These are phyloP conservation scores for Mucor indicus DNA, from an alignment of 371 early-diverging fungal species.

Conservation along the genomic window DNA sequence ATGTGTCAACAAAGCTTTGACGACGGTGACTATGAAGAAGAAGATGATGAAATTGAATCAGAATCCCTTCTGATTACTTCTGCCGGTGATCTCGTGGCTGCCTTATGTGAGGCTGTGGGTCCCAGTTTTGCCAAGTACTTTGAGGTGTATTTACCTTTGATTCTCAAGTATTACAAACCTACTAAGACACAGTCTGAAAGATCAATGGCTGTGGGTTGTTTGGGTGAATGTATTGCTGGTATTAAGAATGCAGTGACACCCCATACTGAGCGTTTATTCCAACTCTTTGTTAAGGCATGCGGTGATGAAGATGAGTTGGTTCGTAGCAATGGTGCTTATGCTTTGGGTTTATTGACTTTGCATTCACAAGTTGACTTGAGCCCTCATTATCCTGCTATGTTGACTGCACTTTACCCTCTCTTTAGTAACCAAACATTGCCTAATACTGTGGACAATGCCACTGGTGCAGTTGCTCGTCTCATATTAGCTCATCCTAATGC, in stretches of 20 bases:
- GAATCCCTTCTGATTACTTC: conserved; percentile 76
- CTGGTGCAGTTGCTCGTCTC: conserved; percentile 29
- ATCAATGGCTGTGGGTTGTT: conserved; percentile 82
- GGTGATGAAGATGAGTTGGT: conserved; percentile 77
- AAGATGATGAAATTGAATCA: conserved; percentile 80
- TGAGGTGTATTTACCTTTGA: conserved; percentile 69
- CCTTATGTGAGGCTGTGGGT: conserved; percentile 71
- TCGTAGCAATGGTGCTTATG: conserved; percentile 82
- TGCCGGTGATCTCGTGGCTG: conserved; percentile 81
- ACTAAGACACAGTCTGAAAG: conserved; percentile 69
- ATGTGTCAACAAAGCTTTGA: conserved; percentile 76
- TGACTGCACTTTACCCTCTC: conserved; percentile 70
- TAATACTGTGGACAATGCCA: conserved; percentile 81
- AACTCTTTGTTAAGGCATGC: conserved; percentile 67
- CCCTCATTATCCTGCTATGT: conserved; percentile 61
- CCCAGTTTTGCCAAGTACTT: conserved; percentile 67
- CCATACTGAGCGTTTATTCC: conserved; percentile 62
- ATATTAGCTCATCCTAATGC: conserved; percentile 62
- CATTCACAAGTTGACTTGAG: conserved; percentile 66
- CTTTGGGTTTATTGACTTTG: conserved; percentile 70
- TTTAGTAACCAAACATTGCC: conserved; percentile 59
- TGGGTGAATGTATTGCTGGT: conserved; percentile 76
- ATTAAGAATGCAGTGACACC: conserved; percentile 67
- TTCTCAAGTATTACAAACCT: conserved; percentile 73
- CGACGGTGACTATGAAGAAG: conserved; percentile 57